Conservation (phyloP, 805 yeast species). For the Cyberlindnera saturnus region DNA sequence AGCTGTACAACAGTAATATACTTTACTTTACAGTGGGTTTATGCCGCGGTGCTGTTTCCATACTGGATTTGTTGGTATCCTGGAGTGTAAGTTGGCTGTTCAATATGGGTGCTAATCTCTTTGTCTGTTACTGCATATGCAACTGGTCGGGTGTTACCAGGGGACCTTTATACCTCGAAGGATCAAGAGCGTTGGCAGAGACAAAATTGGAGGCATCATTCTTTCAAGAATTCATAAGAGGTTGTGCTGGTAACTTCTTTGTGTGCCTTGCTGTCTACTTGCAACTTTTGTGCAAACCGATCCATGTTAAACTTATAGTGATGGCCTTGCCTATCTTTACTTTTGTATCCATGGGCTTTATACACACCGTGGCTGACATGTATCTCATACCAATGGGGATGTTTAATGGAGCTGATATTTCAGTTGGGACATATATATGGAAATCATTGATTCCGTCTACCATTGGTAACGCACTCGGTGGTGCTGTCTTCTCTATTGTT, state of each 20-base stretch:
- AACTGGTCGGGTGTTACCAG: constrained; percentile 46
- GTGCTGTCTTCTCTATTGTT: constrained; percentile 54
- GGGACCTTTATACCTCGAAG: constrained; percentile 35
- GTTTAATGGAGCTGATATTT: constrained; percentile 56
- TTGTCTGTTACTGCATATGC: constrained; percentile 60
- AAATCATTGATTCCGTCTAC: constrained; percentile 64
- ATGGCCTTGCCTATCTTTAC: constrained; percentile 67
- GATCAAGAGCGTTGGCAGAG: constrained; percentile 41
- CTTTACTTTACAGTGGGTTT: constrained; percentile 65
- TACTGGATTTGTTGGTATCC: constrained; percentile 55
- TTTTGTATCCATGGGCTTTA: constrained; percentile 72
- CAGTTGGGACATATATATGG: constrained; percentile 67
- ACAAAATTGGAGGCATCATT: constrained; percentile 42
- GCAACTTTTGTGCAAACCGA: constrained; percentile 72
- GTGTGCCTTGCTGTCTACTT: constrained; percentile 72
- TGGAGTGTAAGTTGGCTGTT: constrained; percentile 66
- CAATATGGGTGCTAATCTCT: constrained; percentile 58
- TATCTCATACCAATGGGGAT: constrained; percentile 58
- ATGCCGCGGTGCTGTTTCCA: constrained; percentile 61
- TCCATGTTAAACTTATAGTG: constrained; percentile 65
- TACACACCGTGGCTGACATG: constrained; percentile 84
- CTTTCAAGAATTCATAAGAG: constrained; percentile 60
- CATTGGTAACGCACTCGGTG: constrained; percentile 78
- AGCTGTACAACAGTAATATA: constrained; percentile 69
- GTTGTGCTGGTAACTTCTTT: constrained; percentile 70